Evolutionary conservation across 305 asterid genomes (phyloP), one percentile per base, ranked within the genome.

Genomic region (Fraxinus floribunda): DNA sequence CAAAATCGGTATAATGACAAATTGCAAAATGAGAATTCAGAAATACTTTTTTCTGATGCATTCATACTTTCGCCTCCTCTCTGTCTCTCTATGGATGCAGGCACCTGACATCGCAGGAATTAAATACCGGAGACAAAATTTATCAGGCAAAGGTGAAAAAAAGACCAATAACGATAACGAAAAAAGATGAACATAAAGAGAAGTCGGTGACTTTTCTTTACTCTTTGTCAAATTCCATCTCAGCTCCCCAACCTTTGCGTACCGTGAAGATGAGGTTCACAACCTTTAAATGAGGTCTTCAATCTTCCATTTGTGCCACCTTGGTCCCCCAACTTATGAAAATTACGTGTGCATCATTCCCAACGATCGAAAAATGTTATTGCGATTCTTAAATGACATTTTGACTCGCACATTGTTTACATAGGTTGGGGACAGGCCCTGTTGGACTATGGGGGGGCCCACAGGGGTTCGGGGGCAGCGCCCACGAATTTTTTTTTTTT

Each of bases 81-180:
- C 32, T 4, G 38, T 64, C 6, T 2, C n/a, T 66, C 18, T 66
- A 35, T 66, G 74, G 36, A 3, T 9, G 41, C 38, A 36, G 84
- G 70, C 78, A 84, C 82, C 85, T 85, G 85, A 78, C 77, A 71
- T 36, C 81, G 79, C 84, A 75, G 81, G 84, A 64, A 77, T 82
- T 83, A 72, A 81, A 78, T 83, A 62, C 13, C 68, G 26, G 6
- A 79, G 57, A 16, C 39, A 68, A 22, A 0, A n/a, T 75, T 18
- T 35, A 35, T 29, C 49, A 71, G 35, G 16, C 49, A 60, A 41
- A 81, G n/a, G 39, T n/a, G 20, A 41, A 68, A 75, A 8, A 1
- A 7, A 11, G 68, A 57, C 29, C 32, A 62, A 62, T 62, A 62
- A 62, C 32, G 13, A 35, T 35, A 35, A 35, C 38, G 32, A 29